Evolutionary conservation across 345 rosid genomes (phyloP), one percentile per base, ranked within the genome.

Genomic region (Gossypium anomalum): DNA sequence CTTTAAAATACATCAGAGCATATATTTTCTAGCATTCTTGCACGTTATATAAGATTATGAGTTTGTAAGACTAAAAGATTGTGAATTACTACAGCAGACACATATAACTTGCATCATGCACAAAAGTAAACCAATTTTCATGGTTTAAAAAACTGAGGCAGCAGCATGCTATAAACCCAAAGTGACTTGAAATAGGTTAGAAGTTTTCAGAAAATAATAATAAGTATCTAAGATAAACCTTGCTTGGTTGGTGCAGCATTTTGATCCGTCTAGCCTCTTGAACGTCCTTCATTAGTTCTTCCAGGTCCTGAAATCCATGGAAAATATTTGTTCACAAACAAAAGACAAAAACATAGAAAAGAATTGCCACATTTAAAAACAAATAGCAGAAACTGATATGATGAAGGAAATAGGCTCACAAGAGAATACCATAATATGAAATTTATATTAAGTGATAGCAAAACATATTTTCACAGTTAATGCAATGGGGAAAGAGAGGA

Each of bases 181-280:
- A 55, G 47, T 5, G n/a, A 34, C 52, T 41, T n/a, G 1, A 22
- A 41, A 55, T 19, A 38, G 11, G 38, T 27, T 20, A 43, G 41
- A 34, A 34, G 41, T 34, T 34, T 34, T 34, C 41, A 9, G 44
- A 22, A 11, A 67, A 67, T 12, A 80, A 80, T 8, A 62, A 53
- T 13, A 62, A 76, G 67, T 56, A 63, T 68, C 48, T 15, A 38
- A 70, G 70, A 79, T 67, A 62, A 41, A 96, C 99, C 98, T 87
- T 92, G 94, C 98, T 96, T 75, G 99, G 97, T 82, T 88, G 97
- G 85, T 96, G 99, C 84, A 96, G 85, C 98, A 96, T 92, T 85
- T 90, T 92, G 85, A 96, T 96, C 77, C 98, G 87, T 83, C 99
- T 89, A 78, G 99, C 98, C 82, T 92, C 95, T 86, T 96, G 99